Conservation (phyloP, 441 rosid species). For the Breynia disticha region DNA sequence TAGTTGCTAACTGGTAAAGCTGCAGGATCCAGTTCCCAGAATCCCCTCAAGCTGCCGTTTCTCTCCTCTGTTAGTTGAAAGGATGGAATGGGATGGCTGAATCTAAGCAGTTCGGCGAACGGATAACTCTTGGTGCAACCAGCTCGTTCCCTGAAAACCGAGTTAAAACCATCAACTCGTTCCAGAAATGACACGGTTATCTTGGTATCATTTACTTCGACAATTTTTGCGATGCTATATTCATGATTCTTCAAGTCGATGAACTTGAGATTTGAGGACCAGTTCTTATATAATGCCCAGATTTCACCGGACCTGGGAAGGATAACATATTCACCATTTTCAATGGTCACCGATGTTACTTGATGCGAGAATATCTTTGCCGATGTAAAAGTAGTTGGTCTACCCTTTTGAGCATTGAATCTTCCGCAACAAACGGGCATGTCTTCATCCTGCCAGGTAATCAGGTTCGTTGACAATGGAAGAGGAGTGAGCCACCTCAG, state of each 20-base stretch:
- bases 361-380: conserved; percentile 45
- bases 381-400: conserved; percentile 15
- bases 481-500: conserved; percentile 35
- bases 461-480: conserved; percentile 24
- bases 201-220: conserved; percentile 24
- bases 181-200: conserved; percentile 44
- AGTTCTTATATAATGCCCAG: conserved; percentile 70
- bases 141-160: conserved; percentile 41
- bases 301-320: conserved; percentile 51
- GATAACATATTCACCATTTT: conserved; percentile 25
- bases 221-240: conserved; percentile 58
- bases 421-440: conserved; percentile 61
- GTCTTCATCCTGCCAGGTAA: conserved; percentile 37
- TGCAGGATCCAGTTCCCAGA: conserved; percentile 57
- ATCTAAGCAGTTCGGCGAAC: conserved; percentile 38
- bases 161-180: conserved; percentile 36
- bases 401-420: conserved; percentile 29
- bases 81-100: conserved; percentile 75
- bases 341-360: conserved; percentile 24
- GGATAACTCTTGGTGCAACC: conserved; percentile 18
- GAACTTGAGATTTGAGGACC: conserved; percentile 36
- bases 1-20: conserved; percentile 32
- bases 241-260: conserved; percentile 44
- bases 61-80: conserved; percentile 45
- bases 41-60: conserved; percentile 51